Percentiles rank a stretch among this genome's conserved stretches.
phyloP scores from a whole-genome alignment of 306 rosid genomes.

The Lotus japonicus region DNA sequence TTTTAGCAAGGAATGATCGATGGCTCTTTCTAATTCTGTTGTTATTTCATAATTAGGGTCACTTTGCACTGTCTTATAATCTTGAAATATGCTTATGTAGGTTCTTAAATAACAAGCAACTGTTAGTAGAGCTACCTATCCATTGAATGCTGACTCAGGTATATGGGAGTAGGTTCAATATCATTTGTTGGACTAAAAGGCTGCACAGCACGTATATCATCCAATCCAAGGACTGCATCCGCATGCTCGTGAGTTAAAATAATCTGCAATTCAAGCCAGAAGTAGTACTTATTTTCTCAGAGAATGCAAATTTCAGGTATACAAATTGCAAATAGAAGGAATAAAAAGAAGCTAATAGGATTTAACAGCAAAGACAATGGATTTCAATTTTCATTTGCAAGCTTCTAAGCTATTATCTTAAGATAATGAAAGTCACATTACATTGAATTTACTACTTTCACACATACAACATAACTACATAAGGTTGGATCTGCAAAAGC shows the following conservation, averaged over 20 bases:
- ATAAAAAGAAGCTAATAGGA: no score
- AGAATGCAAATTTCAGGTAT: background rate
- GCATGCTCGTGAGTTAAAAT: constrained; percentile 98
- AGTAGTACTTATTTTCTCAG: constrained; percentile 1
- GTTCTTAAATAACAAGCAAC: background rate
- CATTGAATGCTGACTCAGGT: constrained; percentile 74
- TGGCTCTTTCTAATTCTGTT: background rate
- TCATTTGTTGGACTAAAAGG: constrained; percentile 77
- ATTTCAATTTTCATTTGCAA: no score
- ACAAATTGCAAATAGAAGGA: no score
- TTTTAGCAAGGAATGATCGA: background rate
- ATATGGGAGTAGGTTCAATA: constrained; percentile 81
- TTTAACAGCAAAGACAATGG: no score
- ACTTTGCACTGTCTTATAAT: background rate
- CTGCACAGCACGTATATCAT: constrained; percentile 89
- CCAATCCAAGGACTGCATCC: constrained; percentile 98
- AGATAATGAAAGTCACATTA: background rate
- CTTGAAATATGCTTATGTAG: background rate
- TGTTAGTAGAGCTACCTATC: constrained; percentile 53
- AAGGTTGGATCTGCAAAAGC: background rate
- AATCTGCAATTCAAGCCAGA: constrained; percentile 53
- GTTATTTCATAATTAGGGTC: background rate
- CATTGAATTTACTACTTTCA: no score
- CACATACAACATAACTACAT: no score
- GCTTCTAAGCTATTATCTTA: background rate